Percentiles rank a stretch among this genome's conserved stretches.
Evolutionary conservation across 106 monocot genomes (phyloP).

Genomic region (Allium sativum): DNA sequence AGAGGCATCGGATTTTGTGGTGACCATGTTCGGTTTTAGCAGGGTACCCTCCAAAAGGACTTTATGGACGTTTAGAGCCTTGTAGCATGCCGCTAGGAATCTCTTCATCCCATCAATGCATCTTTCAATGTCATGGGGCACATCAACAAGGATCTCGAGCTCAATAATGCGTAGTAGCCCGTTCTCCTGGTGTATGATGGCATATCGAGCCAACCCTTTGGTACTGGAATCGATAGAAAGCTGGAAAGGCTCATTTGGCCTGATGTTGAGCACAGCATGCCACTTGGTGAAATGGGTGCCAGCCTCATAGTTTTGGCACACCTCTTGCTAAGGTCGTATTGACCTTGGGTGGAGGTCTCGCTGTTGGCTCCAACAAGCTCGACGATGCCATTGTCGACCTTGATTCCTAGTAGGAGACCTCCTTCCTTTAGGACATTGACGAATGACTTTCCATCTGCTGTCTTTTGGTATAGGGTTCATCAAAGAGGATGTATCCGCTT

Average conservation of each 20-base stretch:
- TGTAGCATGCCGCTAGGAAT: conserved; percentile 38
- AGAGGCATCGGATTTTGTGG: conserved; percentile 22
- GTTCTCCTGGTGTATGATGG: conserved; percentile 42
- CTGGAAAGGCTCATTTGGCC: conserved; percentile 24
- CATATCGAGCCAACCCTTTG: conserved; percentile 28
- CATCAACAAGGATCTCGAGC: conserved; percentile 37
- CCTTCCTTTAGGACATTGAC: conserved; percentile 31
- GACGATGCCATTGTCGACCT: conserved; percentile 38
- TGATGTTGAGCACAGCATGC: conserved; percentile 35
- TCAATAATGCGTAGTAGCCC: conserved; percentile 34
- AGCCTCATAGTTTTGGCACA: conserved; percentile 35
- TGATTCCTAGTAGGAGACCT: conserved; percentile 30
- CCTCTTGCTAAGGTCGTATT: conserved; percentile 33
- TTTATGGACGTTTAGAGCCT: conserved; percentile 29
- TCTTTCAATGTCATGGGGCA: conserved; percentile 21
- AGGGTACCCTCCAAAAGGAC: conserved; percentile 39
- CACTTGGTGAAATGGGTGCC: conserved; percentile 40
- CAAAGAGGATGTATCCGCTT: too few relatives aligned
- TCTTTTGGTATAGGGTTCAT: too few relatives aligned
- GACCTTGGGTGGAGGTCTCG: conserved; percentile 37
- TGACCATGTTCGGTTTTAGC: conserved; percentile 43
- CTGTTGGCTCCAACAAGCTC: conserved; percentile 23
- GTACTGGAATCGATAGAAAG: conserved; percentile 27
- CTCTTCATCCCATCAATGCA: conserved; percentile 25
- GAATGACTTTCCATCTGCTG: conserved; percentile 29